A percentile compares a stretch with the other conserved stretches of the same genome.
These are phyloP conservation scores for Favolaschia claudopus DNA, from an alignment of 768 basidiomycete genomes.

Conservation along the genomic window DNA sequence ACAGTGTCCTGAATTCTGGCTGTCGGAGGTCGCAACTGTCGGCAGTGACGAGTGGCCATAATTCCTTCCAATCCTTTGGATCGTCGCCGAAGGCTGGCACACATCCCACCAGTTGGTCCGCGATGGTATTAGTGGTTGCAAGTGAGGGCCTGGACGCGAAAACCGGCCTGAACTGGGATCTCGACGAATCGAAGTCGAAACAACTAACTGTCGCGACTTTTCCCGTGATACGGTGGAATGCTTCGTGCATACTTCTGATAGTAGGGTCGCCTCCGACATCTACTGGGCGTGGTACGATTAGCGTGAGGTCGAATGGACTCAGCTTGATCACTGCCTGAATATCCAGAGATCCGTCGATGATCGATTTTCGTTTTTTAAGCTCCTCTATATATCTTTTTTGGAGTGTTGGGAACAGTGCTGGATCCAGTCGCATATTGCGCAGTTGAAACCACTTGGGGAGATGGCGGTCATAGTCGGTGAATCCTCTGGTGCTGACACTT, in stretches of 20 bases:
- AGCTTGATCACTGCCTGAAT: neutral
- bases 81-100: neutral
- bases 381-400: neutral
- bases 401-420: neutral
- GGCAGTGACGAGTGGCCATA: neutral
- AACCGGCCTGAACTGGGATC: neutral
- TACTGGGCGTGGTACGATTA: neutral
- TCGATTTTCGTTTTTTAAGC: neutral
- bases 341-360: neutral
- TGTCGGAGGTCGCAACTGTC: neutral
- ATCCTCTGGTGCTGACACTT: neutral
- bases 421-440: neutral
- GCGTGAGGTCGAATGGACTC: neutral
- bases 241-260: neutral
- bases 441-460: neutral
- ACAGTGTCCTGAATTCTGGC: neutral
- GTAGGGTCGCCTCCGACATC: neutral
- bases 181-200: constrained; percentile 1
- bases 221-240: neutral
- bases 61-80: neutral
- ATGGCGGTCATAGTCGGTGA: constrained; percentile 12
- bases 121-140: too few relatives aligned
- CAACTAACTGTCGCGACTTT: constrained; percentile 4
- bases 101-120: too few relatives aligned
- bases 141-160: too few relatives aligned